Conservation (phyloP, 345 rosid species). For the Hibiscus syriacus region DNA sequence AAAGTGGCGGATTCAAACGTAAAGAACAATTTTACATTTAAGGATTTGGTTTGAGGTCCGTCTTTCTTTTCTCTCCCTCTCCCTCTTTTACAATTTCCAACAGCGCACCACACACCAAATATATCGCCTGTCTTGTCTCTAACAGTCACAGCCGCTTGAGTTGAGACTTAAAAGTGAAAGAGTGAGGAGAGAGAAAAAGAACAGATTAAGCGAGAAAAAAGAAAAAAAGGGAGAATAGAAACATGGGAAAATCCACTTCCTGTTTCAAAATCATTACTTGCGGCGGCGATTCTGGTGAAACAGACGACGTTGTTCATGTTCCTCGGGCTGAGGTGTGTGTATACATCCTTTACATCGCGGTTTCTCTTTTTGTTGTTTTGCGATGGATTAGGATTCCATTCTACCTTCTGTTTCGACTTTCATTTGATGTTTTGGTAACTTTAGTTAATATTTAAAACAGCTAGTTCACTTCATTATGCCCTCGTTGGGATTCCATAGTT, state of each 20-base stretch:
- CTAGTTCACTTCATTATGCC: too few species aligned
- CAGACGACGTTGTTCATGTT: slow-evolving; percentile 29
- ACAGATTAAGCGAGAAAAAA: too few species aligned
- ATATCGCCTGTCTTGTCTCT: slow-evolving; percentile 17
- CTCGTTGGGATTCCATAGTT: too few species aligned
- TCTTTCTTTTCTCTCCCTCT: too few species aligned
- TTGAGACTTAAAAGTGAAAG: background rate
- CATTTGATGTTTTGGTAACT: background rate
- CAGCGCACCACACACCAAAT: slow-evolving; percentile 14
- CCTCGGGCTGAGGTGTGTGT: slow-evolving; percentile 58
- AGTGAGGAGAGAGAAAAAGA: background rate
- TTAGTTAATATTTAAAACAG: too few species aligned
- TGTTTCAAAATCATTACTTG: slow-evolving; percentile 60
- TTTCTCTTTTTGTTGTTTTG: too few species aligned
- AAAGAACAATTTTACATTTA: slow-evolving; percentile 19
- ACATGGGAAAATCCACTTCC: slow-evolving; percentile 37
- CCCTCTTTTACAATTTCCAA: slow-evolving; percentile 38
- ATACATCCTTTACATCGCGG: too few species aligned
- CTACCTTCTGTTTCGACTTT: too few species aligned
- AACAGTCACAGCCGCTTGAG: background rate
- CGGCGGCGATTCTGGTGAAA: slow-evolving; percentile 43
- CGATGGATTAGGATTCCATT: too few species aligned
- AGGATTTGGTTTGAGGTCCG: slow-evolving; percentile 43
- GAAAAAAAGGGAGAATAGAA: background rate
- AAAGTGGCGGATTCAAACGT: slow-evolving; percentile 35